phyloP scores from a whole-genome alignment of 305 asterid genomes.

The Solanum aculeatissimum region DNA sequence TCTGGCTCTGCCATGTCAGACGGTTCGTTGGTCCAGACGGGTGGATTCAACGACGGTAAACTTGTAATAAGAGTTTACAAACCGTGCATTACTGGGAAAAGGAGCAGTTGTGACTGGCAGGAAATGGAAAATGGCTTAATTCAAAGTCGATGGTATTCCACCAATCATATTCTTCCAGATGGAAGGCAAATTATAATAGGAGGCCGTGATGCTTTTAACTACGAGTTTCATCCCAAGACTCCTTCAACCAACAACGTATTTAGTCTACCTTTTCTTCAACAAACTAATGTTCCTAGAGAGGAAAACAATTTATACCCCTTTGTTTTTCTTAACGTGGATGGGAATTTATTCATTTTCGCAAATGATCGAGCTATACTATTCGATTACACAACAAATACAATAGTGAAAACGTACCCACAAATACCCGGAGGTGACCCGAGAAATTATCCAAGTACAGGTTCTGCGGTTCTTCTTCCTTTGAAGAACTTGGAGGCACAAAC shows the following conservation, averaged over 20 bases:
- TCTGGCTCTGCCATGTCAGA: slow-evolving; percentile 4
- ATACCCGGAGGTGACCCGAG: slow-evolving; percentile 43
- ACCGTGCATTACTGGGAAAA: not conserved
- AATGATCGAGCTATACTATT: slow-evolving; percentile 29
- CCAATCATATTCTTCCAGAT: not conserved
- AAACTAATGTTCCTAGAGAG: slow-evolving; percentile 17
- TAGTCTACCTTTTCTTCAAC: slow-evolving; percentile 17
- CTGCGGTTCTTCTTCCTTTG: slow-evolving; percentile 42
- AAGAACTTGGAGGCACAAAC: not conserved
- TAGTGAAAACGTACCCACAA: slow-evolving; percentile 18
- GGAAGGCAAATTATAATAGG: slow-evolving; percentile 10
- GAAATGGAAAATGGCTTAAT: slow-evolving; percentile 19
- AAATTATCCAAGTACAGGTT: slow-evolving; percentile 49
- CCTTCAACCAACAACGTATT: not conserved
- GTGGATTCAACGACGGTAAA: slow-evolving; percentile 3
- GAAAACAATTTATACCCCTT: slow-evolving; percentile 49
- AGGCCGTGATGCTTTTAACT: not conserved
- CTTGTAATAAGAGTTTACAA: not conserved
- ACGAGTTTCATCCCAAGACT: slow-evolving; percentile 25
- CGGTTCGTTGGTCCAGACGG: slow-evolving; percentile 6
- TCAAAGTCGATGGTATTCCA: slow-evolving; percentile 22
- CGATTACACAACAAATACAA: slow-evolving; percentile 3
- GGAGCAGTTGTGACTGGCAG: slow-evolving; percentile 35
- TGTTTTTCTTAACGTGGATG: slow-evolving; percentile 29
- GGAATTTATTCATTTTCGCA: slow-evolving; percentile 8